Evolutionary conservation across 495 filamentous ascomycete species (phyloP), one percentile per base, ranked within the genome.

Genomic region (Penicillium cinerascens): DNA sequence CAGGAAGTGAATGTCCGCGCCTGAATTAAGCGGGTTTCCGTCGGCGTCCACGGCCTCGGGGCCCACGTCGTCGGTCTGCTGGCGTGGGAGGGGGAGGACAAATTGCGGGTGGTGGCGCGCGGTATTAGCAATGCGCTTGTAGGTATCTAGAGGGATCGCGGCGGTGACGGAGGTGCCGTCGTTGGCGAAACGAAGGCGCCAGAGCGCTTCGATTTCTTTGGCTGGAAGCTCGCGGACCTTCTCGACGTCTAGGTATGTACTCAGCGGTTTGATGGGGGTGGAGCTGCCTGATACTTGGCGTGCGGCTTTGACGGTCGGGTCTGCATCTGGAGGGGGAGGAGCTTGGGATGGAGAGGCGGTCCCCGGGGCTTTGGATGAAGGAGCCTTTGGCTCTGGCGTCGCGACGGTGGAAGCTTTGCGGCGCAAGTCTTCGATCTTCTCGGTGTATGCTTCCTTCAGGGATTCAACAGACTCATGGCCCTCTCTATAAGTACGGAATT

Each of bases 151-250:
- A 0, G 90, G 89, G 53, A 98, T 85, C 18, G 81, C 78, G 20
- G 92, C 93, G 73, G 87, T 92, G 5, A 98, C 83, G 23, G 88
- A 88, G 56, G 79, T 70, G 0, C 83, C 66, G 51, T 84, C 80
- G 2, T 75, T 64, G 27, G 88, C 83, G 72, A 96, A 90, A 17
- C 88, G 87, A n/a, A 93, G 81, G 2, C 91, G 88, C 93, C 93
- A 98, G 60, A 97, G 80, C 22, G 85, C 80, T 62, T 91, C 83
- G 49, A 97, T 87, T 63, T 97, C 90, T 59, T 86, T 83, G n/a
- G 77, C 58, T 0, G 92, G 89, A 16, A 97, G 86, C 25, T 67
- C 58, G 42, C 74, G 72, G 38, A 85, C 83, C 64, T 95, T 96
- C 43, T 82, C 71, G 42, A 97, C 73, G 66, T 97, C 88, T 54